Conservation (phyloP, 2,329 filamentous ascomycete genomes). For the Epichloe baconii region DNA sequence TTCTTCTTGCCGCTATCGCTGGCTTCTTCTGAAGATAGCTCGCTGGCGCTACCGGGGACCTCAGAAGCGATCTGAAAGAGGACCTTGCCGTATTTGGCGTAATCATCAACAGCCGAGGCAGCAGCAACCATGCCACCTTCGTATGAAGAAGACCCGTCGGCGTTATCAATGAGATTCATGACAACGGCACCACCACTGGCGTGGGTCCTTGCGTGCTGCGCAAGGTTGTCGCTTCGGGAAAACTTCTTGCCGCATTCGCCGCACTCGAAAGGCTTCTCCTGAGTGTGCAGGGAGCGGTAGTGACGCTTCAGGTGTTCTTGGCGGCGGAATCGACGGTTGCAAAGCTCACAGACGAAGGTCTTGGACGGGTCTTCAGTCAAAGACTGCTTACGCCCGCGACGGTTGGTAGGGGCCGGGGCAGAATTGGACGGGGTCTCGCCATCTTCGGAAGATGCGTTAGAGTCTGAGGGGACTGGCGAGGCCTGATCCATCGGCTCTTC, state of each 20-base stretch:
- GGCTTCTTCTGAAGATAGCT: conserved; percentile 41
- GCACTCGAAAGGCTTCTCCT: conserved; percentile 98
- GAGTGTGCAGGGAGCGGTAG: conserved; percentile 94
- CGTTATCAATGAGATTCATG: conserved; percentile 73
- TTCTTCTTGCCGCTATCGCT: conserved; percentile 39
- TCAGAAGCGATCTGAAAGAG: conserved; percentile 72
- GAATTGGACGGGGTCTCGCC: conserved; percentile 31
- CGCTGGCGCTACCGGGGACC: conserved; percentile 51
- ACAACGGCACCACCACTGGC: conserved; percentile 70
- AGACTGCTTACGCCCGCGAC: conserved; percentile 95
- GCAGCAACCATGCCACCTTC: conserved; percentile 29
- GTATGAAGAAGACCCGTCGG: conserved; percentile 35
- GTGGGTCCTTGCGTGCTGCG: conserved; percentile 90
- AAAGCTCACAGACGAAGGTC: conserved; percentile 93
- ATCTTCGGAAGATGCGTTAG: conserved; percentile 22
- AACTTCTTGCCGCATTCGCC: conserved; percentile 98
- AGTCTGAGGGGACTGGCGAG: conserved; percentile 25
- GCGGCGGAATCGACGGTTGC: conserved; percentile 91
- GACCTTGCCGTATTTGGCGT: conserved; percentile 56
- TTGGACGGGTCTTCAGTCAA: conserved; percentile 95
- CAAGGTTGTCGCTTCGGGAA: conserved; percentile 92
- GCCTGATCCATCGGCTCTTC: conserved; percentile 23
- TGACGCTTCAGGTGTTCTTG: conserved; percentile 98
- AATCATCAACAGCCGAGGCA: conserved; percentile 42
- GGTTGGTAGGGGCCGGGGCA: conserved; percentile 54